A percentile compares a stretch with the other conserved stretches of the same genome.
Evolutionary conservation across 176 grass and related monocot genomes (phyloP).

Genomic region (Cenchrus fungigraminus): DNA sequence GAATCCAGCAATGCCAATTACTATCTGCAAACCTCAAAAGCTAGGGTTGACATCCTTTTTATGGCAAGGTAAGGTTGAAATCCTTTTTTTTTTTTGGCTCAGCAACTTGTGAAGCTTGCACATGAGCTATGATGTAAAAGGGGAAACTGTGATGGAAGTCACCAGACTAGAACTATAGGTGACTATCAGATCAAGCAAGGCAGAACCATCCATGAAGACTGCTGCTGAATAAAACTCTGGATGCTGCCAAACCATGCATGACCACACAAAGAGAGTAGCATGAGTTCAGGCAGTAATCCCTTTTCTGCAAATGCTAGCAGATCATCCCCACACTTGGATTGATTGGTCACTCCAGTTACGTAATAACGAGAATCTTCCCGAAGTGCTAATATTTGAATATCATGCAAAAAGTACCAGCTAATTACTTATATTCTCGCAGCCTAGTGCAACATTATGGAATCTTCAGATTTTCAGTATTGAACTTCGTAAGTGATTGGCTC

Average conservation of each 20-base stretch:
- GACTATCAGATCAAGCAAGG: conserved; percentile 11
- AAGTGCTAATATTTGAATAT: conserved; percentile 14
- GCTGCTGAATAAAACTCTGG: background rate
- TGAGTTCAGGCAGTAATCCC: background rate
- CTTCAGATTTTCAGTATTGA: background rate
- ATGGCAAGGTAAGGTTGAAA: background rate
- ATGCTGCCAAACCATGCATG: conserved; percentile 23
- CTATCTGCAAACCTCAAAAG: conserved; percentile 14
- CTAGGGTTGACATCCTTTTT: background rate
- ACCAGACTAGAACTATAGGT: conserved; percentile 2
- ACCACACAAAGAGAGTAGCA: conserved; percentile 6
- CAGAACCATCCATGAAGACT: conserved; percentile 1
- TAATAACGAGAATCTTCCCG: background rate
- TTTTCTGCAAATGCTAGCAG: background rate
- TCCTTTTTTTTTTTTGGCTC: background rate
- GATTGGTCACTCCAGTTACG: background rate
- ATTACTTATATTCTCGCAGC: background rate
- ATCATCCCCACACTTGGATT: background rate
- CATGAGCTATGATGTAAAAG: background rate
- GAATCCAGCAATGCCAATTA: background rate
- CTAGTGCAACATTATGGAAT: background rate
- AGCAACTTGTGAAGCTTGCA: conserved; percentile 12
- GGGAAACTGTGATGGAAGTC: background rate
- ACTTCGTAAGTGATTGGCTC: conserved; percentile 2
- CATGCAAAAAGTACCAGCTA: background rate